Evolutionary conservation across 1,284 basidiomycete genomes (phyloP), one percentile per base, ranked within the genome.

Genomic region (Grifola frondosa): DNA sequence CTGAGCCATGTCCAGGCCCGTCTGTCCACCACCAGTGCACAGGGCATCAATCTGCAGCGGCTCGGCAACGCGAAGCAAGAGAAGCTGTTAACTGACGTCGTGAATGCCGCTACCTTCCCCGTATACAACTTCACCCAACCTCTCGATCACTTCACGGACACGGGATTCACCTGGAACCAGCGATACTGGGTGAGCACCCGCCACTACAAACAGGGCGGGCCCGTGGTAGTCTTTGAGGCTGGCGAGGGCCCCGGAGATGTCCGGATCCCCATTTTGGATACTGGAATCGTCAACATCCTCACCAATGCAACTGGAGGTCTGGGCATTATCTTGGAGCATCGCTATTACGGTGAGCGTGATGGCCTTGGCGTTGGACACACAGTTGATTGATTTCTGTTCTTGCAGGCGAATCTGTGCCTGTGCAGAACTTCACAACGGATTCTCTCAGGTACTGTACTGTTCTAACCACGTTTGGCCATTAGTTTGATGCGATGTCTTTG

Each of bases 171-270:
- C 2, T 91, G 84, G 62, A 64, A 71, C 35, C 88, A 91, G 58
- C 75, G 86, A 20, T 97, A 93, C 67, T 97, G 94, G 92, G 75
- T 94, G 33, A 93, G 86, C 60, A 78, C 79, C n/a, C 78, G 86
- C 28, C 81, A 91, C 63, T 97, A 96, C 66, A 74, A 78, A 48
- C 72, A 83, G 0, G 78, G 83, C 13, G 88, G 81, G 2, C 91
- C 91, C 1, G 84, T 95, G 22, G 82, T 89, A 58, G 75, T 91
- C 10, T 67, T 94, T 37, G 88, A 94, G 63, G 87, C 88, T 20
- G 91, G 91, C 5, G 91, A 95, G 66, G 91, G 89, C 2, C 84
- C 77, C 44, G 88, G 88, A 20, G 78, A 80, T 70, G 71, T 82
- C 40, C 74, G 88, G 35, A 59, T 88, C 30, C 78, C 80, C 8